Conservation (phyloP, 345 rosid genomes). For the Triadica sebifera region DNA sequence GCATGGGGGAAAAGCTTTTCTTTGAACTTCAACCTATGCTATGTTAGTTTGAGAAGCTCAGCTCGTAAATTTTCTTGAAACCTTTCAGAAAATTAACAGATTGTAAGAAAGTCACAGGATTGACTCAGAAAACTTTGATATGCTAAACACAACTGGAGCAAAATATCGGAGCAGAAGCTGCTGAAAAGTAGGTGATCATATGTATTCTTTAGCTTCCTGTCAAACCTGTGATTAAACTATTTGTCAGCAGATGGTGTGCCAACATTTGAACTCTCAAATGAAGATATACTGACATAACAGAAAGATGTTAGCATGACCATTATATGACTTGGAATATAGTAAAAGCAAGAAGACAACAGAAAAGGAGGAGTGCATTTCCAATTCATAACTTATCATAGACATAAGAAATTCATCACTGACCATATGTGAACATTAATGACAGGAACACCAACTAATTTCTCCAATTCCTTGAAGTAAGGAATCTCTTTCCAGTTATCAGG, state of each 20-base stretch:
- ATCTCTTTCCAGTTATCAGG: conserved; percentile 83
- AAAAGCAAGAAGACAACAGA: neutral
- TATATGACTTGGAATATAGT: neutral
- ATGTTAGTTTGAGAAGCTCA: neutral
- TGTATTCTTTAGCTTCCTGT: conserved; percentile 81
- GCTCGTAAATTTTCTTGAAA: too few relatives aligned
- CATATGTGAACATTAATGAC: conserved; percentile 96
- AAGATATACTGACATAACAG: neutral
- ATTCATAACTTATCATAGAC: neutral
- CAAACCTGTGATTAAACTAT: conserved; percentile 67
- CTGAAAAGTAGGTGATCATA: conserved; percentile 92
- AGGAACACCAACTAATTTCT: conserved; percentile 93
- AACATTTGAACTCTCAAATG: neutral
- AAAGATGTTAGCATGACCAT: neutral
- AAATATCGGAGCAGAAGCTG: conserved; percentile 51
- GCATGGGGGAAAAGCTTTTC: neutral
- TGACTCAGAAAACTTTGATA: neutral
- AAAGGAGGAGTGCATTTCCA: neutral
- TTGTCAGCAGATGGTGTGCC: neutral
- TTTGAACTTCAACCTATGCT: neutral
- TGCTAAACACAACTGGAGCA: neutral
- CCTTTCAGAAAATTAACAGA: too few relatives aligned
- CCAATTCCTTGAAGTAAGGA: conserved; percentile 77
- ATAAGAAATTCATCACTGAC: conserved; percentile 48
- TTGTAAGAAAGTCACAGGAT: neutral